A percentile compares a stretch with the other conserved stretches of the same genome.
phyloP scores from a whole-genome alignment of 805 yeast genomes.

The Kodamaea hsintzibuensis region DNA sequence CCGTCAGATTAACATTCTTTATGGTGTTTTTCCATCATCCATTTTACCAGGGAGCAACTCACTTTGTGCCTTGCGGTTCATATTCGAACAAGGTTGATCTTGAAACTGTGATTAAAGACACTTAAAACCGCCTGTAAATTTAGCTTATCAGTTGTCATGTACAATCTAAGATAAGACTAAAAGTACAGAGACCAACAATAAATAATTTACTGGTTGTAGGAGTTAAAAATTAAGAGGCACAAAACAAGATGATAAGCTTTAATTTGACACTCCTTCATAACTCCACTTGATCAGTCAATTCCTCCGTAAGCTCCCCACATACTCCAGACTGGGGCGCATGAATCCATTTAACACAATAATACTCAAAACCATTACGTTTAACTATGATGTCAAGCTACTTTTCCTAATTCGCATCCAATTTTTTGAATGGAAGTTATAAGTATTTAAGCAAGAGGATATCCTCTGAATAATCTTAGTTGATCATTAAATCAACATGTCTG shows the following conservation, averaged over 20 bases:
- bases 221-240: neutral
- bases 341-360: neutral
- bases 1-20: neutral
- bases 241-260: too few species aligned
- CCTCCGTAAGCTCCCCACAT: neutral
- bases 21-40: neutral
- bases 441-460: neutral
- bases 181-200: too few species aligned
- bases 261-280: neutral
- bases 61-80: neutral
- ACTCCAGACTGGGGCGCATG: neutral
- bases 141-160: too few species aligned
- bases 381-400: neutral
- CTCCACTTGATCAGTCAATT: neutral
- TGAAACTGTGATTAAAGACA: too few species aligned
- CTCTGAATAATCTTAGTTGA: neutral
- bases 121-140: too few species aligned
- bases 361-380: neutral
- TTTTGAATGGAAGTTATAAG: neutral
- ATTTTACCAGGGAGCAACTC: neutral
- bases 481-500: neutral
- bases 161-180: too few species aligned
- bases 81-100: too few species aligned
- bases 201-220: too few species aligned
- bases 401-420: neutral